Conservation (phyloP, 1,284 basidiomycete genomes). For the Jaminaea rosea region DNA sequence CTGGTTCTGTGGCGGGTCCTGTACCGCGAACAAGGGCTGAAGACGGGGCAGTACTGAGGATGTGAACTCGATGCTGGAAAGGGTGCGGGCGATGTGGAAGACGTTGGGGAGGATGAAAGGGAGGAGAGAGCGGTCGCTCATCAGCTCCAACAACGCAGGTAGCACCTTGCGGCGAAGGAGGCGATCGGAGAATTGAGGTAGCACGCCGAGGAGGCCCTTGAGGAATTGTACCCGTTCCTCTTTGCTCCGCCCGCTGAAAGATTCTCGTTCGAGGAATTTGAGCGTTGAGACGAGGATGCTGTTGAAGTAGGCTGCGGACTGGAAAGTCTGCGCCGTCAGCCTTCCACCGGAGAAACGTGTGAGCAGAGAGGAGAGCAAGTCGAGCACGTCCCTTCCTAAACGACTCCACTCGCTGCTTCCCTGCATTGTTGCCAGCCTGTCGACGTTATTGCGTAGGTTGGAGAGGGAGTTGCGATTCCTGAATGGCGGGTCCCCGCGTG, state of each 20-base stretch:
- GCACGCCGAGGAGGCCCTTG: slow-evolving; percentile 71
- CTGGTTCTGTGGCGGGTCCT: slow-evolving; percentile 85
- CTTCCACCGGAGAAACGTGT: slow-evolving; percentile 67
- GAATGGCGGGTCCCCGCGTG: slow-evolving; percentile 78
- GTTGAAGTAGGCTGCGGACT: slow-evolving; percentile 81
- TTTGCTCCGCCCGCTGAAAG: slow-evolving; percentile 81
- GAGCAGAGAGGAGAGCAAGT: slow-evolving; percentile 26
- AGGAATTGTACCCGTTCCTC: slow-evolving; percentile 90
- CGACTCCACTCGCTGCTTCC: slow-evolving; percentile 22
- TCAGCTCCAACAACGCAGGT: slow-evolving; percentile 58
- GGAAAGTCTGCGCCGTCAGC: slow-evolving; percentile 67
- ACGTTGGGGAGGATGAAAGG: slow-evolving; percentile 97
- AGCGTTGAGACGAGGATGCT: slow-evolving; percentile 89
- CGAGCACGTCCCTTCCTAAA: slow-evolving; percentile 31
- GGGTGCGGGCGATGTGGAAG: slow-evolving; percentile 60
- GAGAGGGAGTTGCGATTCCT: slow-evolving; percentile 74
- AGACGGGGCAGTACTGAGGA: slow-evolving; percentile 72
- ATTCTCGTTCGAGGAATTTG: slow-evolving; percentile 89
- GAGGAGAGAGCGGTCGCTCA: slow-evolving; percentile 50
- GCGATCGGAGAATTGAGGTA: slow-evolving; percentile 79
- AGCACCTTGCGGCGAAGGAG: slow-evolving; percentile 80
- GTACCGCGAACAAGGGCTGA: slow-evolving; percentile 78
- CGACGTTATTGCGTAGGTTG: slow-evolving; percentile 68
- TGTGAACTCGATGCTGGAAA: slow-evolving; percentile 60
- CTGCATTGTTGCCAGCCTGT: slow-evolving; percentile 44